A percentile compares a stretch with the other conserved stretches of the same genome.
Evolutionary conservation across 2,329 filamentous ascomycete genomes (phyloP).

Genomic region (Ascochyta fabae): DNA sequence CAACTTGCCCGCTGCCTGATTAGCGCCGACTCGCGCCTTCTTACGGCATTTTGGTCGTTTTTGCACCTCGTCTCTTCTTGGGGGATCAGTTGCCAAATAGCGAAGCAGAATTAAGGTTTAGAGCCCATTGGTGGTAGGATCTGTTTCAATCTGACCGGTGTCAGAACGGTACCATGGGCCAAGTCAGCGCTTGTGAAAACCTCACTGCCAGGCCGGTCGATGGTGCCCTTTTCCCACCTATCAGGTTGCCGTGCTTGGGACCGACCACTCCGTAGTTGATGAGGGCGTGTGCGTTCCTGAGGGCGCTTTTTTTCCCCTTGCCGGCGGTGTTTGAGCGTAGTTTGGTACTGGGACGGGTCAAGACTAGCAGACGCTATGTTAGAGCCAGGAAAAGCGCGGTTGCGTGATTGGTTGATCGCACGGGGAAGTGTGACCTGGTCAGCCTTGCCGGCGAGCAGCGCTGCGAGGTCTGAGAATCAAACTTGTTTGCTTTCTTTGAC

Average conservation of each 20-base stretch:
- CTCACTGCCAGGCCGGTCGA: not conserved
- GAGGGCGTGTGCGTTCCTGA: conserved; percentile 13
- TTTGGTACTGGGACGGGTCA: not conserved
- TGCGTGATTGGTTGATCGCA: conserved; percentile 1
- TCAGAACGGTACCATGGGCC: conserved; percentile 12
- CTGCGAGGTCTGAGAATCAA: not conserved
- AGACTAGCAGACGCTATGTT: not conserved
- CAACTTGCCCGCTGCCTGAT: not conserved
- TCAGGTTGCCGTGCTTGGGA: not conserved
- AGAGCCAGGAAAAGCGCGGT: not conserved
- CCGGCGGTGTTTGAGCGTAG: conserved; percentile 9
- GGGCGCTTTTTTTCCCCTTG: conserved; percentile 1
- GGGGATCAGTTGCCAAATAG: conserved; percentile 2
- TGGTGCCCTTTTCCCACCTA: not conserved
- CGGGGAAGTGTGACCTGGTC: not conserved
- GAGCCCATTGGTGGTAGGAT: not conserved
- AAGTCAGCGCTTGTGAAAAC: conserved; percentile 12
- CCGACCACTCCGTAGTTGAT: not conserved
- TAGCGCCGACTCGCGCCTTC: conserved; percentile 1
- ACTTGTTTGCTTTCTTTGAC: not conserved
- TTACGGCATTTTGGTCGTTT: not conserved
- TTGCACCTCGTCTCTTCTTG: not conserved
- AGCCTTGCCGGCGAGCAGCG: conserved; percentile 3
- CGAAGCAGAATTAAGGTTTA: conserved; percentile 12
- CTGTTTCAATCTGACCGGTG: conserved; percentile 2